Base-by-base conservation (phyloP, 306 rosid genomes). In the Trifolium dubium region DNA sequence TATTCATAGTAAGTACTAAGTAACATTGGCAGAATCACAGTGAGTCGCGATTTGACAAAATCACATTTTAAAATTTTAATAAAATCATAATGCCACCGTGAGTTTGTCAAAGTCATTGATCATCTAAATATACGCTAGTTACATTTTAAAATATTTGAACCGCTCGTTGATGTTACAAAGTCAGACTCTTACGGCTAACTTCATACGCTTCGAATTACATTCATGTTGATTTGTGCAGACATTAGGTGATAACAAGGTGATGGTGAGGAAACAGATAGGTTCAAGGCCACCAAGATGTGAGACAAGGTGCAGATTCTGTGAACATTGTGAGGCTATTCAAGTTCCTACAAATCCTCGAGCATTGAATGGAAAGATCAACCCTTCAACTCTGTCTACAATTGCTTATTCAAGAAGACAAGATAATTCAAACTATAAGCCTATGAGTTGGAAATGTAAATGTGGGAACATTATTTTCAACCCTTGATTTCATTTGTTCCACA, bases 391-490 rank as follows among this genome's bases (percentile, higher is more conserved):
- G 39, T 69, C 86, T 17, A 71, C 76, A 74, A 30, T 71, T 67
- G 84, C 80, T 51, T 85, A 82, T 74, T 79, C 81, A 35, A 80
- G 80, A 34, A 86, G 95, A 11, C 83, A 87, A 23, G 90, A 80
- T 70, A 70, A 37, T 73, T 83, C 97, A 34, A 92, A 94, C 79
- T 94, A 94, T 87, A 92, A 94, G 82, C 97, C 98, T 63, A 85
- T 91, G 92, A 91, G 96, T 76, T 92, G 98, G 97, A 94, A 94
- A 71, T 92, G 98, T 89, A 94, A 89, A 86, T 94, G 98, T 82
- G 98, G 97, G 6, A 77, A 80, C 83, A 74, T 73, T 71, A 87
- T 94, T 83, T 87, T 89, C 87, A 91, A 89, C 79, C 96, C 97
- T 13, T 94, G 71, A 89, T 55, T 29, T 54, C 32, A 6, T 59